A percentile compares a stretch with the other conserved stretches of the same genome.
Evolutionary conservation across 371 early-diverging fungal genomes (phyloP).

Genomic region (Massospora cicadina): DNA sequence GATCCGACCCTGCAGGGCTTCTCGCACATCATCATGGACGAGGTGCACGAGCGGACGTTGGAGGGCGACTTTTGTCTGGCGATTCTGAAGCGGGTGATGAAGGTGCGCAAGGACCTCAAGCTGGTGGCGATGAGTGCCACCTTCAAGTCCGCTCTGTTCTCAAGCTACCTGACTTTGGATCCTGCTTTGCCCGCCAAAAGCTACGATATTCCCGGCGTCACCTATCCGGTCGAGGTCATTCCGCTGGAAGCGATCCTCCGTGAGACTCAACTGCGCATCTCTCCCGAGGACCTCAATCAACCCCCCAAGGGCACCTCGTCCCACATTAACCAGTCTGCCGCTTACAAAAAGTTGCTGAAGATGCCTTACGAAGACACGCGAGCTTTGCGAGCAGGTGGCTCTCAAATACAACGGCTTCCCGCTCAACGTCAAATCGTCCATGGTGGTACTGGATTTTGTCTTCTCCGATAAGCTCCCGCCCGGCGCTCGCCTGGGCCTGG

Average conservation of each 20-base stretch:
- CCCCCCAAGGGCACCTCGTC: not conserved
- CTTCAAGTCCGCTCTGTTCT: constrained; percentile 76
- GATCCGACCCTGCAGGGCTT: constrained; percentile 37
- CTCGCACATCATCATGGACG: constrained; percentile 63
- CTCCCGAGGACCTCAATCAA: not conserved
- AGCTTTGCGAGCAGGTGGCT: not conserved
- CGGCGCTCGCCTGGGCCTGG: not conserved
- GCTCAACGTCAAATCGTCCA: not conserved
- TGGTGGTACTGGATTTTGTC: not conserved
- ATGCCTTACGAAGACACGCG: constrained; percentile 29
- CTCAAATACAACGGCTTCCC: not conserved
- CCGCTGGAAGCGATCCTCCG: not conserved
- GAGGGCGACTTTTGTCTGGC: constrained; percentile 69
- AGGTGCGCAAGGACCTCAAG: constrained; percentile 45
- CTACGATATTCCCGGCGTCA: constrained; percentile 65
- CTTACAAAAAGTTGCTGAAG: not conserved
- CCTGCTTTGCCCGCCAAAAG: constrained; percentile 41
- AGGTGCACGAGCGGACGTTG: constrained; percentile 68
- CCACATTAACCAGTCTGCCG: not conserved
- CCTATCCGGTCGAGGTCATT: constrained; percentile 60
- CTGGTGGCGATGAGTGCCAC: constrained; percentile 97
- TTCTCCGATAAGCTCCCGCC: not conserved
- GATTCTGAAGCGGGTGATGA: constrained; percentile 30
- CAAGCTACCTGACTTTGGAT: constrained; percentile 18
- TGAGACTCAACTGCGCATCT: not conserved